Base-by-base conservation (phyloP, 2,329 filamentous ascomycete genomes). In the Fusarium chuoi region DNA sequence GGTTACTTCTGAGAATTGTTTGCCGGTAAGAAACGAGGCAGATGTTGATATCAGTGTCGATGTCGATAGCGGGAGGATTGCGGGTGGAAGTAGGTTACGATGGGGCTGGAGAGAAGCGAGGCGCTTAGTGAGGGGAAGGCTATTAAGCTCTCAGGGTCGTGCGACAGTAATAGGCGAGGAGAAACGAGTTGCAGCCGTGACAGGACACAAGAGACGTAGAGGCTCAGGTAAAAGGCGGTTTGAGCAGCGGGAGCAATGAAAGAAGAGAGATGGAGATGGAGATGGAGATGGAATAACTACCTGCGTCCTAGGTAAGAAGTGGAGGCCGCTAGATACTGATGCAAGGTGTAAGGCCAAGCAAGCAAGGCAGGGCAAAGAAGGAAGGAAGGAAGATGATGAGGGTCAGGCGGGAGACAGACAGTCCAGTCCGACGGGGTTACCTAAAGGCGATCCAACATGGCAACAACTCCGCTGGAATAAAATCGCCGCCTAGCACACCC, bases 121-220 rank as follows among this genome's bases (percentile, higher is more conserved):
- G 48, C 59, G 62, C 65, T 70, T 62, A 57, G 61, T 74, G 65
- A 68, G 74, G 75, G 75, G 67, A 61, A 71, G 61, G 61, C 45
- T 65, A 57, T 67, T 56, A 62, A 68, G 74, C 65, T 75, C 66
- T 68, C 64, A 63, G 60, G 71, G 69, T 75, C 64, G 72, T 74
- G 65, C 62, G 55, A 69, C 56, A 72, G 61, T 60, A 45, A 52
- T 52, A 58, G 58, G 61, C 39, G 56, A 73, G 57, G 62, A 57
- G 61, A 49, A 55, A 44, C 35, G 48, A 39, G 57, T 70, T 56
- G 65, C 45, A 46, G 57, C 59, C n/a, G 62, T 65, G 36, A 45
- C 54, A 46, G 61, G 58, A 38, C 36, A 45, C 39, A 48, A 65
- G 59, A 45, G 36, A 45, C 22, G 24, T 35, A 58, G 22, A 65